Evolutionary conservation across 305 asterid species (phyloP).

Genomic region (Plantago lanceolata): DNA sequence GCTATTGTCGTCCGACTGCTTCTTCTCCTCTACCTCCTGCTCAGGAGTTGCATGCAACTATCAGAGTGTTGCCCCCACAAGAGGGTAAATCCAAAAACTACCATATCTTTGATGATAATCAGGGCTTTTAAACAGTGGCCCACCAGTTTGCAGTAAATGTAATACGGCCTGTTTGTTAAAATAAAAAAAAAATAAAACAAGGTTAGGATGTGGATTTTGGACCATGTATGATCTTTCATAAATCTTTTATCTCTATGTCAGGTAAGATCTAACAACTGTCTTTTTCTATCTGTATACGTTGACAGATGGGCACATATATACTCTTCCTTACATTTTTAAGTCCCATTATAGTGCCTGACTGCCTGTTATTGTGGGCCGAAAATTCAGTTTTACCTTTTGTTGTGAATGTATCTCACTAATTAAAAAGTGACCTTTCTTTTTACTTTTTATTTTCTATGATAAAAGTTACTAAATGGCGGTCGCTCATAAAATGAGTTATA

Average conservation of each 20-base stretch:
- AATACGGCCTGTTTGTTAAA: not conserved
- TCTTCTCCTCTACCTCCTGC: constrained; percentile 84
- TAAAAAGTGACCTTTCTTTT: no score
- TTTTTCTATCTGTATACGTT: not conserved
- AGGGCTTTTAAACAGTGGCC: constrained; percentile 15
- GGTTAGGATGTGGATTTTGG: not conserved
- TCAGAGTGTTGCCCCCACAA: constrained; percentile 90
- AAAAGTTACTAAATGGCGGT: no score
- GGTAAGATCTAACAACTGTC: not conserved
- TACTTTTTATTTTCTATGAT: no score
- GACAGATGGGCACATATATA: not conserved
- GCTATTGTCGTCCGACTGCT: constrained; percentile 91
- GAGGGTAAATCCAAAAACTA: constrained; percentile 53
- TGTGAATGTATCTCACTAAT: not conserved
- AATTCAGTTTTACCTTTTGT: not conserved
- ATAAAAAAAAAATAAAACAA: no score
- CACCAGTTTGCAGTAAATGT: not conserved
- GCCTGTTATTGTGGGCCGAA: not conserved
- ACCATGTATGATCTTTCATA: not conserved
- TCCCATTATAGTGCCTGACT: not conserved
- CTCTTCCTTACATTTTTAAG: not conserved
- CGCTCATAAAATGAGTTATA: no score
- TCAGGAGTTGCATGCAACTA: constrained; percentile 82
- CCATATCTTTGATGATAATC: constrained; percentile 20
- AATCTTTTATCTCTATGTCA: not conserved